Base-by-base conservation (phyloP, 495 filamentous ascomycete genomes). In the Annulohypoxylon nitens region DNA sequence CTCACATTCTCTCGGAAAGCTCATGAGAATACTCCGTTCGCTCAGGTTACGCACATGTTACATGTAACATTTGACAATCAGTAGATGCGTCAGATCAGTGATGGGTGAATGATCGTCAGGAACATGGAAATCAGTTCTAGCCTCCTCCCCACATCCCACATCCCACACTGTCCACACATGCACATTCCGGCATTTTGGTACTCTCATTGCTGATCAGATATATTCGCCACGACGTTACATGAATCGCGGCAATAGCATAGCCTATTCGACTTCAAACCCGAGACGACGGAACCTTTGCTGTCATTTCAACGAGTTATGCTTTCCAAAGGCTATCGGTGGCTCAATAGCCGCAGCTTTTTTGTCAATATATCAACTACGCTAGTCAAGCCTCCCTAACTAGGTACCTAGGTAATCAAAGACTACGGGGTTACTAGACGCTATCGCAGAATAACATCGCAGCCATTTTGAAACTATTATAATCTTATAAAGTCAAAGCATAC, bases 41-140 rank as follows among this genome's bases (percentile, higher is more conserved):
- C 14, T 25, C 43, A 59, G 10, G 25, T 36, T n/a, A 23, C 16
- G 23, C 43, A 7, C 34, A 20, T 36, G 11, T 53, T 18, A 43
- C 51, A 18, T 60, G 23, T 41, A 55, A 54, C 43, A 30, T 41
- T 18, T 34, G 18, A 59, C 36, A 26, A 16, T 59, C 53, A 26
- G 25, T 26, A 59, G 45, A 45, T 43, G 45, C 57, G 30, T 12
- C n/a, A 37, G 67, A 71, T 67, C 51, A 57, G 59, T 48, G 47
- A 69, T 64, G 18, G 47, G 65, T 64, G 18, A 64, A 69, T 51
- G 73, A 75, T 75, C 73, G 69, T 65, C 73, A 75, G 73, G 73
- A 3, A 75, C 73, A 30, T 10, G 53, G 72, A 66, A 69, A 61
- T 67, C 45, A 66, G 64, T 69, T 62, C 72, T 63, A 37, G 57